Percentiles rank a stretch among this genome's conserved stretches.
phyloP scores from a whole-genome alignment of 148 eudicot species.

The Chenopodium quinoa region DNA sequence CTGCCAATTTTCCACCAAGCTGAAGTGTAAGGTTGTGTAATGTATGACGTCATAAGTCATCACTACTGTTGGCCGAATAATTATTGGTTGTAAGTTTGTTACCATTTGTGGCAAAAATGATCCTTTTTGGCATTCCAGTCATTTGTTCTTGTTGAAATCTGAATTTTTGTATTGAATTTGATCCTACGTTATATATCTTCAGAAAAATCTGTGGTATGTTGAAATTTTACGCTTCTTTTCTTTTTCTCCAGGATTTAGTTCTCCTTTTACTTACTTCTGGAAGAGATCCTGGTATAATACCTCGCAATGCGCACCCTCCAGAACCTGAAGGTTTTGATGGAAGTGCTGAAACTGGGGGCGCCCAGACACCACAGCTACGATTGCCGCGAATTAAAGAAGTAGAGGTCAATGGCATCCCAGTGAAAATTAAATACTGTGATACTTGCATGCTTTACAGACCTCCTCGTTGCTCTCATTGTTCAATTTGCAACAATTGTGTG shows the following conservation, averaged over 20 bases:
- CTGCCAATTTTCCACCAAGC: too few relatives aligned
- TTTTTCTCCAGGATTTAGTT: constrained; percentile 61
- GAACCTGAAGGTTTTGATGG: constrained; percentile 89
- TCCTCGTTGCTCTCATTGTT: constrained; percentile 99
- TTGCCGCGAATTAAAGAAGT: constrained; percentile 95
- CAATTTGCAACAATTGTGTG: constrained; percentile 97
- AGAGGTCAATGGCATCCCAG: constrained; percentile 84
- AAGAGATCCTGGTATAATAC: constrained; percentile 98
- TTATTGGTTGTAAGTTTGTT: not conserved
- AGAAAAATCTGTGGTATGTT: not conserved
- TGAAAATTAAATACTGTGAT: constrained; percentile 94
- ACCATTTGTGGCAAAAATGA: not conserved
- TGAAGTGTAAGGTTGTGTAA: not conserved
- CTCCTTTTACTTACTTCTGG: constrained; percentile 86
- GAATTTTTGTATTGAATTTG: not conserved
- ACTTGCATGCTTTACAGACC: constrained; percentile 99
- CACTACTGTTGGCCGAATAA: not conserved
- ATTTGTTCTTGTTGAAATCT: not conserved
- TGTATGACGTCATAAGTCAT: not conserved
- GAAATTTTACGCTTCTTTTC: not conserved
- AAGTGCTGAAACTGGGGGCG: constrained; percentile 64
- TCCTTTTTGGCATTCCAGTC: not conserved
- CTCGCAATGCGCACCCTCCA: constrained; percentile 94
- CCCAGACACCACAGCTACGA: constrained; percentile 90
- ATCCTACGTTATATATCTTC: not conserved